These are phyloP conservation scores for Aspergillus latus DNA, from an alignment of 2,329 filamentous ascomycete species.

Conservation along the genomic window DNA sequence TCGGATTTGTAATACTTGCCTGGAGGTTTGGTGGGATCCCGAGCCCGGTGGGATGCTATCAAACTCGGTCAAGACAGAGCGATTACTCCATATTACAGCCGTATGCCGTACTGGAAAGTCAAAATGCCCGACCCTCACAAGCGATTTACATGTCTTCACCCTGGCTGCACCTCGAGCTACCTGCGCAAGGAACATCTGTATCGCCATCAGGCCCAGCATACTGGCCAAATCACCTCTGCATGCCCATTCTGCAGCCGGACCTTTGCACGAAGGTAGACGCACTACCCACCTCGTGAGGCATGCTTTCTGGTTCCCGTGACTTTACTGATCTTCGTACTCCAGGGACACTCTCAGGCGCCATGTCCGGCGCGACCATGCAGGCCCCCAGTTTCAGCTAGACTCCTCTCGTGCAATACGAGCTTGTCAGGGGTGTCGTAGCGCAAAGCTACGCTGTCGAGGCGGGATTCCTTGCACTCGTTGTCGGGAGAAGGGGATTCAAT, in stretches of 20 bases:
- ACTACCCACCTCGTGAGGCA: not conserved
- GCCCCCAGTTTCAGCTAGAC: slow-evolving; percentile 1
- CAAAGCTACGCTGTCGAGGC: slow-evolving; percentile 15
- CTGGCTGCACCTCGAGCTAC: slow-evolving; percentile 17
- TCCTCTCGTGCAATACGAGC: slow-evolving; percentile 15
- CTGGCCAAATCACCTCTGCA: not conserved
- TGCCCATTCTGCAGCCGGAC: slow-evolving; percentile 20
- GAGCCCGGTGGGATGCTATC: no score
- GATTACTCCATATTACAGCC: no score
- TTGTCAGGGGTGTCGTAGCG: slow-evolving; percentile 17
- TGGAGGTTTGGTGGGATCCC: no score
- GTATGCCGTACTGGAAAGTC: not conserved
- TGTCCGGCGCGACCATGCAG: slow-evolving; percentile 19
- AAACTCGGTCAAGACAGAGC: no score
- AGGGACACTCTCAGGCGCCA: slow-evolving; percentile 24
- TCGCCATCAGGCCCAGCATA: slow-evolving; percentile 19
- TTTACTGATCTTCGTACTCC: not conserved
- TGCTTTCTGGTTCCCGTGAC: not conserved
- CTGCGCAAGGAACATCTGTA: slow-evolving; percentile 21
- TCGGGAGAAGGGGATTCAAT: not conserved
- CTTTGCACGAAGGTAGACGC: slow-evolving; percentile 17
- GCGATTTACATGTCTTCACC: slow-evolving; percentile 11
- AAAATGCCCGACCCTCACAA: not conserved
- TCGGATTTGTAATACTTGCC: no score
- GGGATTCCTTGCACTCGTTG: slow-evolving; percentile 12